phyloP scores from a whole-genome alignment of 495 filamentous ascomycete species.

The Aspergillus baeticus region DNA sequence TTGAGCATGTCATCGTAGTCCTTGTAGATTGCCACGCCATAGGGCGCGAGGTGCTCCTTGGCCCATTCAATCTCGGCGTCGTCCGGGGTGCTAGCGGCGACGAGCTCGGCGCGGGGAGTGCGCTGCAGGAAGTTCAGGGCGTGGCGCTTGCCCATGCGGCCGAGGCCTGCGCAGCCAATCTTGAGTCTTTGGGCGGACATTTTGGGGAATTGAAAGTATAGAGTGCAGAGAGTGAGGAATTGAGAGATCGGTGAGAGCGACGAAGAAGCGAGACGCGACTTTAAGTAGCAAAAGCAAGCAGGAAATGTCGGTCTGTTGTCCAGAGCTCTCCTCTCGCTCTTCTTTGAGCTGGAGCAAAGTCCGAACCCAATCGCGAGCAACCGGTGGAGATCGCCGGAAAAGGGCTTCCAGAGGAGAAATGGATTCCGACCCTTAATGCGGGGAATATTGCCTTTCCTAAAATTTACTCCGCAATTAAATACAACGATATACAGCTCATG shows the following conservation, averaged over 20 bases:
- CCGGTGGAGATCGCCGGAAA: conserved; percentile 14
- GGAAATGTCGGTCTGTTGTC: conserved; percentile 15
- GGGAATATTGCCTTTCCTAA: conserved; percentile 5
- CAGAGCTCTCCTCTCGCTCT: neutral
- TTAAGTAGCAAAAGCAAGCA: neutral
- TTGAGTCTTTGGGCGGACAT: conserved; percentile 47
- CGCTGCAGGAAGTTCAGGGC: conserved; percentile 53
- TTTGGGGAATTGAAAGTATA: conserved; percentile 12
- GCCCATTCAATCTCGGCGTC: conserved; percentile 52
- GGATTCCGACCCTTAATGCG: conserved; percentile 9
- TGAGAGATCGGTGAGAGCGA: neutral
- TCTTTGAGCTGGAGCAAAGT: conserved; percentile 8
- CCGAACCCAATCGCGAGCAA: conserved; percentile 4
- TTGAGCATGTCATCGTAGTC: conserved; percentile 58
- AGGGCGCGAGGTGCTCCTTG: conserved; percentile 44
- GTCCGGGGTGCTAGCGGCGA: conserved; percentile 51
- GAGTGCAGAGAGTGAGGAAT: neutral
- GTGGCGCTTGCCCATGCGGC: conserved; percentile 59
- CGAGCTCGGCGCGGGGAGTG: conserved; percentile 51
- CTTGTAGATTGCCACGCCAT: conserved; percentile 47
- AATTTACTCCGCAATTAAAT: neutral
- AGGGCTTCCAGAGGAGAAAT: conserved; percentile 16
- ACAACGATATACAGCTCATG: neutral
- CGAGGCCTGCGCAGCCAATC: conserved; percentile 53
- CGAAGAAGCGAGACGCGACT: neutral